Percentiles rank a stretch among this genome's conserved stretches.
Evolutionary conservation across 2,329 filamentous ascomycete genomes (phyloP).

Genomic region (Curvularia eragrostidis): DNA sequence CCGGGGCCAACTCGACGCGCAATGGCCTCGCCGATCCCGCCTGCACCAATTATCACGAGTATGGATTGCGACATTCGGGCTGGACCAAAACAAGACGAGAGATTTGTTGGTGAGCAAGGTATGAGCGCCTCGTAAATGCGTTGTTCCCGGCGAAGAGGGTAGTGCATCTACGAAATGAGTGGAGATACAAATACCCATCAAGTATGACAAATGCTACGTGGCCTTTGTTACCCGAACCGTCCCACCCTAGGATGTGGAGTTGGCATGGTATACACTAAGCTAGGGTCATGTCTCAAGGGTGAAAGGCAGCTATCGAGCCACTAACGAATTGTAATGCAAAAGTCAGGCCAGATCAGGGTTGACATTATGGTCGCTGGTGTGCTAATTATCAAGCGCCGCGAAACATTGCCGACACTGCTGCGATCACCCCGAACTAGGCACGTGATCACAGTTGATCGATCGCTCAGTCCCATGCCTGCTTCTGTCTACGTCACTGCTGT

Average conservation of each 20-base stretch:
- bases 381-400: no score
- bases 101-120: conserved; percentile 6
- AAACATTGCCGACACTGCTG: conserved; percentile 3
- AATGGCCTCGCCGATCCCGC: conserved; percentile 5
- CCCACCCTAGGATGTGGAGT: conserved; percentile 6
- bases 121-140: conserved; percentile 2
- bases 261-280: conserved; percentile 1
- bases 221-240: background rate
- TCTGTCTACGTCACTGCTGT: conserved; percentile 2
- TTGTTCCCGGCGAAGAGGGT: conserved; percentile 3
- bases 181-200: conserved; percentile 5
- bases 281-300: conserved; percentile 4
- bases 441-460: conserved; percentile 1
- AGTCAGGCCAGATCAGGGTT: conserved; percentile 1
- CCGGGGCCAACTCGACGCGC: conserved; percentile 5
- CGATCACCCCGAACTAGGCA: conserved; percentile 1
- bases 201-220: conserved; percentile 3
- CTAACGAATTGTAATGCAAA: background rate
- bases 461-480: background rate
- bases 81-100: conserved; percentile 3
- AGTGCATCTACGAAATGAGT: background rate
- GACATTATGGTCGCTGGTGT: no score
- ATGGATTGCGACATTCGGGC: conserved; percentile 6
- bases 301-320: conserved; percentile 1
- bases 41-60: conserved; percentile 3